Conservation (phyloP, 192 early-diverging fungal species). For the Paraglomus brasilianum region DNA sequence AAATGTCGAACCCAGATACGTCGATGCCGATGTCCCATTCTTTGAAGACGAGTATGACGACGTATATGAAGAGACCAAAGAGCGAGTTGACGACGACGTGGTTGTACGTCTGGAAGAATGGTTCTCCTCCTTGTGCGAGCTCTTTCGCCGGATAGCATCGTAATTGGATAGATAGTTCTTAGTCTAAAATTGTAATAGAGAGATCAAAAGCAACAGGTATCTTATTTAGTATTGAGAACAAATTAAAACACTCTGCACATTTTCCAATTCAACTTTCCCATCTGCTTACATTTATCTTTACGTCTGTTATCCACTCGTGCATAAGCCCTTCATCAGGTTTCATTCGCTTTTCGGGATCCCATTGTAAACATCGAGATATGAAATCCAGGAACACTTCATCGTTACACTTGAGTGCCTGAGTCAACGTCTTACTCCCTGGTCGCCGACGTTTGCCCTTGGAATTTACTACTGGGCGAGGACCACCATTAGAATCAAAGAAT, state of each 20-base stretch:
- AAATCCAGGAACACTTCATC: constrained; percentile 88
- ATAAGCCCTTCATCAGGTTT: constrained; percentile 80
- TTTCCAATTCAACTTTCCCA: too few species aligned
- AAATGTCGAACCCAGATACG: too few species aligned
- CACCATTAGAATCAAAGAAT: constrained; percentile 70
- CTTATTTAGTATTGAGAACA: neutral
- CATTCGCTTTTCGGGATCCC: constrained; percentile 89
- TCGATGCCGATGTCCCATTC: too few species aligned
- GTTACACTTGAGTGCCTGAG: constrained; percentile 65
- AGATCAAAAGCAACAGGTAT: neutral
- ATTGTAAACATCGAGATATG: constrained; percentile 75
- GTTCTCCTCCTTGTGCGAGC: neutral
- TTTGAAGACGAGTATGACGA: too few species aligned
- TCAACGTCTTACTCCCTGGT: constrained; percentile 75
- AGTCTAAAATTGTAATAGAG: neutral
- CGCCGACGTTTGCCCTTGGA: constrained; percentile 87
- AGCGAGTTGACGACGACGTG: too few species aligned
- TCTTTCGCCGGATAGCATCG: neutral
- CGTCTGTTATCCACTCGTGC: constrained; percentile 81
- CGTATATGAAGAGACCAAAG: too few species aligned
- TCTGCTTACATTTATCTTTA: constrained; percentile 30
- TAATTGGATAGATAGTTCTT: constrained; percentile 17
- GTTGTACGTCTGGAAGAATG: too few species aligned
- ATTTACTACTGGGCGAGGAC: constrained; percentile 69
- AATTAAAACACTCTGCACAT: too few species aligned